Evolutionary conservation across 257 asterid species (phyloP).

Genomic region (Gentiana dahurica): DNA sequence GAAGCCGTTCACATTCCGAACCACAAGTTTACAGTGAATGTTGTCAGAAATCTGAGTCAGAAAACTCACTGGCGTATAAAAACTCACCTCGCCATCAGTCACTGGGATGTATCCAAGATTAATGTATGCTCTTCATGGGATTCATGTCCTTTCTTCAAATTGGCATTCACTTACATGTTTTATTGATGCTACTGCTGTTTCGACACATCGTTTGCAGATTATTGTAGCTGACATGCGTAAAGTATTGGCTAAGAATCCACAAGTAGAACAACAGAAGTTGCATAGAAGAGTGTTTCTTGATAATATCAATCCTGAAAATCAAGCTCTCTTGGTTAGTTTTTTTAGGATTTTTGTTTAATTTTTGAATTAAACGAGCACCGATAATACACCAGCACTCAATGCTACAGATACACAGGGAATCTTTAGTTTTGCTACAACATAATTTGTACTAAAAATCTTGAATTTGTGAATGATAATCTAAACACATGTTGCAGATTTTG

Average conservation of each 20-base stretch:
- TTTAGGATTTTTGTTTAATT: neutral
- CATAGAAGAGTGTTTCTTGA: constrained; percentile 88
- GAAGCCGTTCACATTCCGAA: constrained; percentile 97
- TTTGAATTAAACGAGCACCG: too few relatives aligned
- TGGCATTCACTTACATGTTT: too few relatives aligned
- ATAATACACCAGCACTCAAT: too few relatives aligned
- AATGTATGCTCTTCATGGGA: constrained; percentile 38
- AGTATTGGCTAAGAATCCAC: constrained; percentile 86
- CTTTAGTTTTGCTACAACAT: too few relatives aligned
- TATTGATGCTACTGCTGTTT: constrained; percentile 1
- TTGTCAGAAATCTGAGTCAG: constrained; percentile 81
- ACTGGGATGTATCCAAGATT: constrained; percentile 82
- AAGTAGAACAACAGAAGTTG: constrained; percentile 89
- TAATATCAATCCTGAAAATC: constrained; percentile 70
- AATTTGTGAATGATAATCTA: neutral
- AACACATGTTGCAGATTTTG: constrained; percentile 49
- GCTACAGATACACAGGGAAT: too few relatives aligned
- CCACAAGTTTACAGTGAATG: constrained; percentile 86
- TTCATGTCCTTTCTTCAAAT: constrained; percentile 5
- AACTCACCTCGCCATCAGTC: constrained; percentile 83
- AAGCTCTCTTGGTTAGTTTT: constrained; percentile 72
- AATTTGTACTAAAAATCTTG: too few relatives aligned
- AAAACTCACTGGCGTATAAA: constrained; percentile 94
- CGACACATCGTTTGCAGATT: constrained; percentile 32
- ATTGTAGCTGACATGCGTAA: constrained; percentile 98